Base-by-base conservation (phyloP, 2,329 filamentous ascomycete genomes). In the Aspergillus pseudoterreus region DNA sequence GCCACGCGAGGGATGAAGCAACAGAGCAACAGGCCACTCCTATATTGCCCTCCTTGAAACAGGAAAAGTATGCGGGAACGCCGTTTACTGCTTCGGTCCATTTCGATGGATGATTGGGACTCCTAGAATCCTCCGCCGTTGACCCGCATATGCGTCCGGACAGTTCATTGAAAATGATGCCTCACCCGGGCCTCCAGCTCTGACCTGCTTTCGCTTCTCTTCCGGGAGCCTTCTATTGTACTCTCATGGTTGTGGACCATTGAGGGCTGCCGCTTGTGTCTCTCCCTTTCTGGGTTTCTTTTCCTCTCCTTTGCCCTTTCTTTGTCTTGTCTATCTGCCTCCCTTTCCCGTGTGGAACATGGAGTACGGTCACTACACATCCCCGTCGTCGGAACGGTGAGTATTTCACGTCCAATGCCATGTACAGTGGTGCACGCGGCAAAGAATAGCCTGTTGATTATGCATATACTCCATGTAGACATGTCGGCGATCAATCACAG, bases 81-180 rank as follows among this genome's bases (percentile, higher is more conserved):
- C 54, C 57, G 56, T 61, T 61, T 53, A 55, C 50, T 45, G 27
- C 46, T 52, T 17, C 15, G 32, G 17, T 39, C 27, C 35, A 38
- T 38, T 45, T 45, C 52, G 49, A 52, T 51, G 49, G 49, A 47
- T 30, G 27, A 30, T 30, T 30, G 27, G 49, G 22, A 53, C 27
- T 14, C 35, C 24, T 27, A 38, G 43, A 52, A 46, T 50, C 51
- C 6, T 30, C 27, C 49, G 51, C 55, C 50, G 50, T 48, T 35
- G 45, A 52, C 57, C 53, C 52, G 58, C 56, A 56, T 54, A 59
- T 59, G 51, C 50, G 49, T 47, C 43, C 45, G 50, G 22, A 49
- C 53, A 51, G 53, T 45, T 57, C 51, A 59, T 62, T 63, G 55
- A 60, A 63, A 61, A 58, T 59, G 59, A 62, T 50, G 57, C 55